phyloP scores from a whole-genome alignment of 495 filamentous ascomycete species.

The Polyplosphaeria fusca region DNA sequence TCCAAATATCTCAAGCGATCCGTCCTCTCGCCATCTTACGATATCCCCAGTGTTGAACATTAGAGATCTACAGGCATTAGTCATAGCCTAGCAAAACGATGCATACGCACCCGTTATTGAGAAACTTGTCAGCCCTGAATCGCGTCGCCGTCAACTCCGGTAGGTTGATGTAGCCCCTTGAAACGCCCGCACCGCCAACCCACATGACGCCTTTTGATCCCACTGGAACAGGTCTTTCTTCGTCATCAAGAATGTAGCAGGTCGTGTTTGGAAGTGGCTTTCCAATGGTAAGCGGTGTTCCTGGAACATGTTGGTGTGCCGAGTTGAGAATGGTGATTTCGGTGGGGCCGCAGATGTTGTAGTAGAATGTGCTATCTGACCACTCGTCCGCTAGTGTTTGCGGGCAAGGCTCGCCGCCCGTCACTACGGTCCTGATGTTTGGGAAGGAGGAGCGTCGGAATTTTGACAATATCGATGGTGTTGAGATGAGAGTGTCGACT shows the following conservation, averaged over 20 bases:
- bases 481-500: conserved; percentile 21
- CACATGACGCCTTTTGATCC: conserved; percentile 21
- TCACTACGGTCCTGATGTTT: conserved; percentile 25
- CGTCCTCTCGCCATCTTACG: conserved; percentile 18
- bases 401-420: conserved; percentile 20
- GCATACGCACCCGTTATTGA: conserved; percentile 14
- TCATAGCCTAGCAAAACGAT: too few relatives aligned
- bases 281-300: conserved; percentile 16
- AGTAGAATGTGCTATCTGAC: conserved; percentile 19
- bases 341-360: conserved; percentile 25
- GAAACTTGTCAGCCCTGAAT: conserved; percentile 20
- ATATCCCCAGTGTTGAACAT: conserved; percentile 29
- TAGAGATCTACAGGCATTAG: conserved; percentile 15
- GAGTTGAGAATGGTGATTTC: conserved; percentile 26
- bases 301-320: conserved; percentile 19
- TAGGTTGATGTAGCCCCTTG: conserved; percentile 23
- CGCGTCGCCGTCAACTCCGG: conserved; percentile 11
- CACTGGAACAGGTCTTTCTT: conserved; percentile 12
- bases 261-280: conserved; percentile 23
- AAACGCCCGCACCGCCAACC: conserved; percentile 17
- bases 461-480: conserved; percentile 20
- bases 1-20: conserved; percentile 18
- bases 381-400: conserved; percentile 23
- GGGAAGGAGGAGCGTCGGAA: conserved; percentile 8
- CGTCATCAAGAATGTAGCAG: conserved; percentile 21